Conservation (phyloP, 2,329 filamentous ascomycete species). For the Phyllosticta citrichinensis region DNA sequence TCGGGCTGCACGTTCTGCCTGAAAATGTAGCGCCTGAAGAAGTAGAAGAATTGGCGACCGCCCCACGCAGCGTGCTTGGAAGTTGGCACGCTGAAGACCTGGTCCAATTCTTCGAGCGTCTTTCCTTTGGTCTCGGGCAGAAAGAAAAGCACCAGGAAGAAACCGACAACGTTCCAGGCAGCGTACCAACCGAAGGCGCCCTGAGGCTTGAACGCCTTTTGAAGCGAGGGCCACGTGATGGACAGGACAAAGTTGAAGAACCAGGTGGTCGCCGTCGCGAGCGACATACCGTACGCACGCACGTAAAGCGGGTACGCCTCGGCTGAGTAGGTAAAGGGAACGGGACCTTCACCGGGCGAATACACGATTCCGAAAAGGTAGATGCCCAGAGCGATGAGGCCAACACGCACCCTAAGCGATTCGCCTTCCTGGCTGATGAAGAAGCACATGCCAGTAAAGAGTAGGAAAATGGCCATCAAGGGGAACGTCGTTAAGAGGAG, state of each 20-base stretch:
- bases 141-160: constrained; percentile 41
- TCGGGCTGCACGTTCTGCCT: constrained; percentile 19
- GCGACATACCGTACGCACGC: constrained; percentile 32
- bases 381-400: constrained; percentile 30
- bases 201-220: constrained; percentile 37
- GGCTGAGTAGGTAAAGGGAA: constrained; percentile 33
- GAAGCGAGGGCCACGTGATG: constrained; percentile 44
- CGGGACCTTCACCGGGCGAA: constrained; percentile 34
- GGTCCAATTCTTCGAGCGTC: constrained; percentile 32
- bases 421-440: constrained; percentile 20
- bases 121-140: constrained; percentile 39
- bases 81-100: constrained; percentile 45
- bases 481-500: constrained; percentile 38
- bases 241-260: constrained; percentile 47
- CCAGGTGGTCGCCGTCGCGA: constrained; percentile 46
- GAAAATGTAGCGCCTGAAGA: constrained; percentile 25
- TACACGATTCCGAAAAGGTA: constrained; percentile 46
- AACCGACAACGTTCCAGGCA: constrained; percentile 44
- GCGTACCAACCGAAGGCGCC: constrained; percentile 50
- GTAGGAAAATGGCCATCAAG: constrained; percentile 38
- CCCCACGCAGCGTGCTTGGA: constrained; percentile 19
- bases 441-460: constrained; percentile 38
- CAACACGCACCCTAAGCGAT: constrained; percentile 16
- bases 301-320: constrained; percentile 37
- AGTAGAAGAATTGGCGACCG: constrained; percentile 26